Base-by-base conservation (phyloP, 768 basidiomycete genomes). In the Boletus rubroflammeus region DNA sequence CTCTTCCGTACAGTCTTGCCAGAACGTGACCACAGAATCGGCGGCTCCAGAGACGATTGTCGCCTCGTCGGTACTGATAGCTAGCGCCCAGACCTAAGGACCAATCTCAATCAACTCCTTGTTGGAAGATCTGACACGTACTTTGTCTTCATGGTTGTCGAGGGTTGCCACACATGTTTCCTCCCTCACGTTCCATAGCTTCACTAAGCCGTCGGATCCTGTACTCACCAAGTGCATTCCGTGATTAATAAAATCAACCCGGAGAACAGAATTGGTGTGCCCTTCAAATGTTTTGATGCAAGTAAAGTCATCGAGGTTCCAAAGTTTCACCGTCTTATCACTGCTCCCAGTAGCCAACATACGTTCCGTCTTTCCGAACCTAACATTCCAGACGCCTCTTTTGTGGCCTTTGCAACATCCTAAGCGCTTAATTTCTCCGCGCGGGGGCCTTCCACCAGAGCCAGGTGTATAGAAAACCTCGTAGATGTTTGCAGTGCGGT, bases 141-240 rank as follows among this genome's bases (percentile, higher is more conserved):
- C 95, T 81, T 98, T 98, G 59, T 98, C 96, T 69, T 97, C 93
- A 63, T 99, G 97, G 64, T 96, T 96, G 70, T 99, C 97, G 70
- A 99, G 75, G 6, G 96, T 98, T 17, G 84, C 76, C 7, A 83
- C 75, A 62, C 95, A 98, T 62, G 90, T 84, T 67, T 98, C 97
- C 48, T 90, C 86, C 62, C 81, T 80, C 50, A 96, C 79, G 70
- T 88, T 93, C 97, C 97, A 99, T 26, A 99, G 59, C 73, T 98
- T 99, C 56, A 98, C 90, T 40, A 99, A 73, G 32, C 97, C 97
- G 68, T 99, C 97, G 15, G 94, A 93, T 10, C 90, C 93, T 15
- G 91, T 78, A 55, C 91, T 96, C 44, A 93, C 87, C 38, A 99
- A 75, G 73, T 97, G 94, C 78, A 82, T 78, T 17, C 88, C 95